Base-by-base conservation (phyloP, 768 basidiomycete genomes). In the Hygrocybe coccinea region DNA sequence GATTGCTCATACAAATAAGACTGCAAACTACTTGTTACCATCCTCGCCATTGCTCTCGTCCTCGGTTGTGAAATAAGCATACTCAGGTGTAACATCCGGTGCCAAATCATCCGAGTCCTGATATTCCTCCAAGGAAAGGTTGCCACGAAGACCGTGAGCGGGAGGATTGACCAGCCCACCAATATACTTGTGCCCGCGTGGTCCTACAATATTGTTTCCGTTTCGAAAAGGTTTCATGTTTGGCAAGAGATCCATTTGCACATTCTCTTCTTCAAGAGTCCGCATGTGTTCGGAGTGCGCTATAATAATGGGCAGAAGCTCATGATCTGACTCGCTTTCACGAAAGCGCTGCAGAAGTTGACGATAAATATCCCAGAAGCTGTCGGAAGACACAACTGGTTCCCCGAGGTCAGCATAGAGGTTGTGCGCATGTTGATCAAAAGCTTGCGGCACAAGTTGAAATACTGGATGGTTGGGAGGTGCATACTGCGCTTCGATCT, bases 381-480 rank as follows among this genome's bases (percentile, higher is more conserved):
- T 29, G 29, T 29, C 29, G 8, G 29, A 29, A 29, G 29, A 29
- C 29, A 29, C 29, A 29, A 29, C 29, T 29, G 29, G 29, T 29
- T 29, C 29, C 29, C 29, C 8, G 8, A 29, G 29, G 29, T 29
- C 29, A 29, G 29, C 29, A 8, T 29, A 29, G 29, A 29, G 29
- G 8, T 29, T 8, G 29, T 3, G 29, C 8, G 29, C 29, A 29
- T 29, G 29, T 8, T 29, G 29, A 29, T 29, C 29, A 29, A 29
- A 29, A 8, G 29, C 29, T 29, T 29, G 61, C 1, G 75, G 74
- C 5, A 69, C 66, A 0, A 77, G 63, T n/a, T 74, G 55, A 51
- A 76, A 75, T 1, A 74, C 66, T 5, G 61, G 60, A 50, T 75
- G 65, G 53, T 67, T 60, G 3, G 59, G 63, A 2, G 69, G 73